Percentiles rank a stretch among this genome's conserved stretches.
Conservation (phyloP, 371 early-diverging fungal species). For the Mucor piriformis region DNA sequence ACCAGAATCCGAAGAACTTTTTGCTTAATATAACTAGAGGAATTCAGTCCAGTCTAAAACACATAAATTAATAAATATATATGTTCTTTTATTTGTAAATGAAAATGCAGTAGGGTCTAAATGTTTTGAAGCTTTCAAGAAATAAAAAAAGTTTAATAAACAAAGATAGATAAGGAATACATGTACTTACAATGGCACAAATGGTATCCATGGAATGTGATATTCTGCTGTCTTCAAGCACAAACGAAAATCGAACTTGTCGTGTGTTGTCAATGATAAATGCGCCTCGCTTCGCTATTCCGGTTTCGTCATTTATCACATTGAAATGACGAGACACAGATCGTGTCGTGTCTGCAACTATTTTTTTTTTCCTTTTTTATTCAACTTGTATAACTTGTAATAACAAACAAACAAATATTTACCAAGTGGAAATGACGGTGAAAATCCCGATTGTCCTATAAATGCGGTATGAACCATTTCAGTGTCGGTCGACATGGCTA, state of each 20-base stretch:
- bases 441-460: constrained; percentile 15
- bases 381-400: too few species aligned
- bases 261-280: constrained; percentile 36
- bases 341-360: constrained; percentile 38
- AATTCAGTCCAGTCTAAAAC: too few species aligned
- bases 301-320: constrained; percentile 27
- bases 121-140: constrained; percentile 15
- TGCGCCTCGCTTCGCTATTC: constrained; percentile 23
- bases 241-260: constrained; percentile 34
- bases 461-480: constrained; percentile 29
- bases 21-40: not conserved
- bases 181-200: constrained; percentile 26
- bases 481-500: constrained; percentile 37
- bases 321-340: constrained; percentile 33
- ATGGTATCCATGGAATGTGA: constrained; percentile 39
- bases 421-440: constrained; percentile 33
- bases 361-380: too few species aligned
- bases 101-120: not conserved
- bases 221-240: constrained; percentile 32
- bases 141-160: not conserved
- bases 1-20: not conserved
- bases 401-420: constrained; percentile 2
- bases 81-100: too few species aligned
- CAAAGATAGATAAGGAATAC: not conserved
- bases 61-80: too few species aligned